Evolutionary conservation across 2,329 filamentous ascomycete species (phyloP).

Genomic region (Colletotrichum sidae): DNA sequence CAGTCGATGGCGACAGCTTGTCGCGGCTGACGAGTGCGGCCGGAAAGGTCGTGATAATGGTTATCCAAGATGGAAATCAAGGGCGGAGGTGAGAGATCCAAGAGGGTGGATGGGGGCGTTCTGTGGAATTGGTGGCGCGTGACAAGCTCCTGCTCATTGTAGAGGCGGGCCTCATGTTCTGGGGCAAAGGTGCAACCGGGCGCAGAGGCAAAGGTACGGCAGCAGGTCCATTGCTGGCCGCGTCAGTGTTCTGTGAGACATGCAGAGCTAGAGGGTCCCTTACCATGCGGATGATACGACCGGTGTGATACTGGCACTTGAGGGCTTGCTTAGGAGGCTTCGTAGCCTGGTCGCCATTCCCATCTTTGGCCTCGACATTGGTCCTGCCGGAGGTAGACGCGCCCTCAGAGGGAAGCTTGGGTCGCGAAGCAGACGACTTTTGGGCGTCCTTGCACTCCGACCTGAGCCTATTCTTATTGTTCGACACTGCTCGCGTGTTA

Average conservation of each 20-base stretch:
- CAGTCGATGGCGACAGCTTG: constrained; percentile 62
- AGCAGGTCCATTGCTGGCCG: constrained; percentile 47
- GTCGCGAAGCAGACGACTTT: neutral
- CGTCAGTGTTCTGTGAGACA: constrained; percentile 3
- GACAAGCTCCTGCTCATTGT: constrained; percentile 42
- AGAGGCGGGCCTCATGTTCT: constrained; percentile 42
- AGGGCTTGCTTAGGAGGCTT: constrained; percentile 27
- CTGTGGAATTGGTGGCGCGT: constrained; percentile 26
- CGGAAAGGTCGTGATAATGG: neutral
- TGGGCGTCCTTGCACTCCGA: constrained; percentile 1
- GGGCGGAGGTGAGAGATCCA: constrained; percentile 8
- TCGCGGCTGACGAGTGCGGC: constrained; percentile 10
- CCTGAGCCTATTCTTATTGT: constrained; percentile 27
- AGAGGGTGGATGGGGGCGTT: constrained; percentile 19
- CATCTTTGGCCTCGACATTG: constrained; percentile 11
- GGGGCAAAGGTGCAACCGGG: constrained; percentile 43
- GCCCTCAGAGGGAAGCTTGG: neutral
- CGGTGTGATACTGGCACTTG: constrained; percentile 45
- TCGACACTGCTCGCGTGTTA: constrained; percentile 16
- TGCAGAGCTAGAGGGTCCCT: neutral
- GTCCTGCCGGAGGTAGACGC: neutral
- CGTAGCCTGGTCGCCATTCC: constrained; percentile 18
- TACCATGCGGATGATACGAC: constrained; percentile 44
- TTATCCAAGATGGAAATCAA: constrained; percentile 3
- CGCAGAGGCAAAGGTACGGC: constrained; percentile 39